A percentile compares a stretch with the other conserved stretches of the same genome.
These are phyloP conservation scores for Spergularia azorica DNA, from an alignment of 179 eudicot genomes.

Conservation along the genomic window DNA sequence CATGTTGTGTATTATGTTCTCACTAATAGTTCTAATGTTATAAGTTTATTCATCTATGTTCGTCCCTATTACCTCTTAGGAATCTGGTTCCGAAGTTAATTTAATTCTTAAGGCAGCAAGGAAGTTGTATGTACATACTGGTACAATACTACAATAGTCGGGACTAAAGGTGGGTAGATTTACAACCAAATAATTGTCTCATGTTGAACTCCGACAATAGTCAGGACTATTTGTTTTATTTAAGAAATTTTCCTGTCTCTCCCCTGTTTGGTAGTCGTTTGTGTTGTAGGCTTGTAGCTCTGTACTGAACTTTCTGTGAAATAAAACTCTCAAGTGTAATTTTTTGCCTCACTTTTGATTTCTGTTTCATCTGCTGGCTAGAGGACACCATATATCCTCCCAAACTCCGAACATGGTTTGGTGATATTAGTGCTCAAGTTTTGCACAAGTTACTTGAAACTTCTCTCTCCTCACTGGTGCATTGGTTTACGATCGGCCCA, in stretches of 20 bases:
- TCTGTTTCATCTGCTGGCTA: no score
- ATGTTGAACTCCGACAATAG: no score
- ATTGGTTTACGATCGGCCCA: no score
- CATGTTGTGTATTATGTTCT: slow-evolving; percentile 31
- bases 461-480: no score
- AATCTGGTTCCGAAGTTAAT: not conserved
- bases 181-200: not conserved
- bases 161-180: not conserved
- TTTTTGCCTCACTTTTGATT: no score
- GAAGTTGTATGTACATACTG: not conserved
- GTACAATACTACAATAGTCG: no score
- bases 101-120: not conserved
- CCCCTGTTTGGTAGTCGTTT: no score
- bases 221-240: not conserved
- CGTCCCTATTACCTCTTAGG: not conserved
- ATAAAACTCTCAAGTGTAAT: no score
- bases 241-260: no score
- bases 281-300: no score
- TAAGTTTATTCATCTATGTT: not conserved
- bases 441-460: not conserved
- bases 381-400: not conserved
- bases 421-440: not conserved
- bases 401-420: not conserved
- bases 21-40: slow-evolving; percentile 24
- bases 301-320: no score